A percentile compares a stretch with the other conserved stretches of the same genome.
Conservation (phyloP, 1,284 basidiomycete species). For the Cryptococcus deneoformans region DNA sequence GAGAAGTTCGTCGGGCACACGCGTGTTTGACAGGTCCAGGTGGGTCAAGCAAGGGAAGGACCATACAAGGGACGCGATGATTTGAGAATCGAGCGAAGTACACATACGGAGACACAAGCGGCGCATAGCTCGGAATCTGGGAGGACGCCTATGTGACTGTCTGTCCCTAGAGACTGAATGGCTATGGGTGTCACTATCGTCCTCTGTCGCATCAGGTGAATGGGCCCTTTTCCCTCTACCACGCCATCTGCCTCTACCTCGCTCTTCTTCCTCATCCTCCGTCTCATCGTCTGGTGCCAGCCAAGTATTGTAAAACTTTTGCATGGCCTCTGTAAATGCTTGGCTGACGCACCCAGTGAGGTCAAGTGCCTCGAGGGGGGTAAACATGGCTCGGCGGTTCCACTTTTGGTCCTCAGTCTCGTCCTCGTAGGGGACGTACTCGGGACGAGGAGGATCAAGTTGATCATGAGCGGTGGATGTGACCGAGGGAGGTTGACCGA, state of each 20-base stretch:
- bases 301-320: conserved; percentile 74
- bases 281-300: conserved; percentile 54
- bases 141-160: conserved; percentile 32
- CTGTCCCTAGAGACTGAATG: conserved; percentile 2
- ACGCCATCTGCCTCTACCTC: conserved; percentile 35
- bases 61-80: conserved; percentile 70
- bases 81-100: conserved; percentile 67
- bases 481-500: conserved; percentile 19
- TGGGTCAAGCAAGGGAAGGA: conserved; percentile 47
- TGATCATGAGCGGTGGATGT: conserved; percentile 20
- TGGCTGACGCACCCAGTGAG: conserved; percentile 91
- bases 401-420: conserved; percentile 64
- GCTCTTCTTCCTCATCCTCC: conserved; percentile 54
- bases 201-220: conserved; percentile 25
- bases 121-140: conserved; percentile 70
- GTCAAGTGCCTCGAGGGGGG: conserved; percentile 80
- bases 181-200: conserved; percentile 26
- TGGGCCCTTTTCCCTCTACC: neutral
- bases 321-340: conserved; percentile 78
- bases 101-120: conserved; percentile 83
- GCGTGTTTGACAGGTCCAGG: conserved; percentile 58
- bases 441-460: conserved; percentile 37
- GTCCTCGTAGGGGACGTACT: conserved; percentile 45
- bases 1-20: conserved; percentile 61
- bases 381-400: conserved; percentile 51